Evolutionary conservation across 2,329 filamentous ascomycete species (phyloP).

Genomic region (Westerdykella sp.): DNA sequence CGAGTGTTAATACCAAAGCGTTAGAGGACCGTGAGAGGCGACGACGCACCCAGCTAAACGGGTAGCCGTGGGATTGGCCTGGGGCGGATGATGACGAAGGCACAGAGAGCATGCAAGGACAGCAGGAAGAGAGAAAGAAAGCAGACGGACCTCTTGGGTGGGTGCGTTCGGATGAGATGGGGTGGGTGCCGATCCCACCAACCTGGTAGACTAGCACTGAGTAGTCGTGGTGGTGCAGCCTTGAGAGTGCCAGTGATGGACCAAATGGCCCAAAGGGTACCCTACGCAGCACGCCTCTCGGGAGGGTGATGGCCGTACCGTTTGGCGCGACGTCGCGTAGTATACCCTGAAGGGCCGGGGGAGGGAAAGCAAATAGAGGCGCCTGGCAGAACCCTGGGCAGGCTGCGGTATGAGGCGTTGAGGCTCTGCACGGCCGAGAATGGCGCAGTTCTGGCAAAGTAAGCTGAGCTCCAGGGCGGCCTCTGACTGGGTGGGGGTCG

Average conservation of each 20-base stretch:
- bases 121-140: constrained; percentile 4
- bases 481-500: constrained; percentile 17
- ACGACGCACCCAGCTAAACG: constrained; percentile 20
- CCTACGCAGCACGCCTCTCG: constrained; percentile 20
- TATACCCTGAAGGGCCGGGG: constrained; percentile 21
- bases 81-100: constrained; percentile 13
- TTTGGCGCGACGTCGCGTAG: constrained; percentile 31
- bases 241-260: constrained; percentile 15
- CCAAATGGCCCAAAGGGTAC: not conserved
- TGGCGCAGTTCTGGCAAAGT: constrained; percentile 23
- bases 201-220: constrained; percentile 20
- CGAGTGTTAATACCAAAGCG: constrained; percentile 18
- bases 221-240: constrained; percentile 11
- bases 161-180: constrained; percentile 23
- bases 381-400: constrained; percentile 13
- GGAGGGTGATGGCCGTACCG: constrained; percentile 23
- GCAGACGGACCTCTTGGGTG: constrained; percentile 14
- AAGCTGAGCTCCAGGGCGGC: constrained; percentile 28
- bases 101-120: constrained; percentile 25
- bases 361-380: constrained; percentile 13
- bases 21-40: constrained; percentile 8
- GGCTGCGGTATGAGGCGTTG: constrained; percentile 20
- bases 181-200: constrained; percentile 29
- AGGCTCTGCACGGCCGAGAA: constrained; percentile 23
- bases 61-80: constrained; percentile 20